Conservation (phyloP, 208 protist genomes). For the Zelonia costaricensis region DNA sequence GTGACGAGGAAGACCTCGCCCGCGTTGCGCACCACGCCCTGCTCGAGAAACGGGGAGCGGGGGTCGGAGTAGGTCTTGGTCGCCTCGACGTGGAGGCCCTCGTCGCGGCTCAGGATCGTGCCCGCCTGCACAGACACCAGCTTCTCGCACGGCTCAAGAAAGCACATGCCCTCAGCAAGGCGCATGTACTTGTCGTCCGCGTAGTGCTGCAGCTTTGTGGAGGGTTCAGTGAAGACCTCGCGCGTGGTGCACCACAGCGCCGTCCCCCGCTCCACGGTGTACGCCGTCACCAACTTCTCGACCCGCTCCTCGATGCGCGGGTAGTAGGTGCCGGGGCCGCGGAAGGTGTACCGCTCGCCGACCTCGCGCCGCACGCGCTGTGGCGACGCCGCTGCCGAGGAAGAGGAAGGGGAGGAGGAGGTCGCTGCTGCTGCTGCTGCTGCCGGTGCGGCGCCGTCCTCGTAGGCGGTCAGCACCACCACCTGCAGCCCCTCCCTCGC, state of each 20-base stretch:
- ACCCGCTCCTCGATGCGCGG: conserved; percentile 68
- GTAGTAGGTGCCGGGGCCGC: conserved; percentile 74
- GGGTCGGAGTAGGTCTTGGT: conserved; percentile 84
- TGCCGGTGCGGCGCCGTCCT: neutral
- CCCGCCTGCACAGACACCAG: conserved; percentile 57
- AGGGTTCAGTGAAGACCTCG: conserved; percentile 35
- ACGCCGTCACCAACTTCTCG: conserved; percentile 34
- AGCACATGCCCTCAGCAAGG: conserved; percentile 44
- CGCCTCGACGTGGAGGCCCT: conserved; percentile 90
- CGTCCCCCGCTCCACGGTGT: conserved; percentile 22
- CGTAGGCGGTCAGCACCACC: conserved; percentile 64
- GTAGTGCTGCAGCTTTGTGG: conserved; percentile 38
- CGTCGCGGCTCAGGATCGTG: conserved; percentile 59
- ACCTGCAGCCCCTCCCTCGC: conserved; percentile 49
- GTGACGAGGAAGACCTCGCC: conserved; percentile 89
- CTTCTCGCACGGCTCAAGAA: conserved; percentile 83
- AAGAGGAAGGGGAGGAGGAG: neutral
- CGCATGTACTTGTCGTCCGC: conserved; percentile 74
- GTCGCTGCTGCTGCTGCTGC: neutral
- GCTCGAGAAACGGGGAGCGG: conserved; percentile 47
- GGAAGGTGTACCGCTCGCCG: conserved; percentile 56
- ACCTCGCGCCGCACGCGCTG: conserved; percentile 31
- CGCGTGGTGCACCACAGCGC: conserved; percentile 49
- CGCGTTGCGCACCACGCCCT: conserved; percentile 55
- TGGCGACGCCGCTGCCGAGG: neutral